A percentile compares a stretch with the other conserved stretches of the same genome.
Evolutionary conservation across 2,329 filamentous ascomycete genomes (phyloP).

Genomic region (Ampelomyces quisqualis): DNA sequence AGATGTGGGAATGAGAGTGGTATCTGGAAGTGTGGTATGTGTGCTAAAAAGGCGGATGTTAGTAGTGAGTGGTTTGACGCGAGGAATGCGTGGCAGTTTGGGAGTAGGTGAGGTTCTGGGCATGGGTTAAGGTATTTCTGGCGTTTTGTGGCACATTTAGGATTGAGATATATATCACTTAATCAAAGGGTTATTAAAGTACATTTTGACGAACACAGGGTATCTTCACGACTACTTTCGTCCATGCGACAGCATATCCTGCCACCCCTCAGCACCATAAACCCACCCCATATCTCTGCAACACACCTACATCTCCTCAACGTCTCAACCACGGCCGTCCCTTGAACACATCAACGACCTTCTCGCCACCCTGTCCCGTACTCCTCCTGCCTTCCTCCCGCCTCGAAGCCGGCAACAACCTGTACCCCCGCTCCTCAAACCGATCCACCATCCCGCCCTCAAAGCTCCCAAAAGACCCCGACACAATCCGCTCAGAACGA

Average conservation of each 20-base stretch:
- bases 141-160: no score
- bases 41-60: conserved; percentile 14
- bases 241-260: no score
- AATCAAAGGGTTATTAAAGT: no score
- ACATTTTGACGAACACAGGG: no score
- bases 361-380: not conserved
- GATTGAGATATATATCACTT: no score
- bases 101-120: conserved; percentile 23
- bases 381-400: not conserved
- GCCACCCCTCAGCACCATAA: no score
- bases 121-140: no score
- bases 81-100: conserved; percentile 24
- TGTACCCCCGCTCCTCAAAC: conserved; percentile 12
- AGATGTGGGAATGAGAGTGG: conserved; percentile 31
- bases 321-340: conserved; percentile 3
- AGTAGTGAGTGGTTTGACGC: conserved; percentile 16
- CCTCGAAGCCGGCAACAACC: not conserved
- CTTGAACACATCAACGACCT: conserved; percentile 2
- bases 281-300: no score
- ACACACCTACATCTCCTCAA: not conserved
- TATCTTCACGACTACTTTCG: no score
- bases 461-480: conserved; percentile 15
- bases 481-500: conserved; percentile 3
- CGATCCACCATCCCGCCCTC: conserved; percentile 2
- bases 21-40: conserved; percentile 35